A percentile compares a stretch with the other conserved stretches of the same genome.
These are phyloP conservation scores for Pascua sp. DNA, from an alignment of 1,284 basidiomycete genomes.

Conservation along the genomic window DNA sequence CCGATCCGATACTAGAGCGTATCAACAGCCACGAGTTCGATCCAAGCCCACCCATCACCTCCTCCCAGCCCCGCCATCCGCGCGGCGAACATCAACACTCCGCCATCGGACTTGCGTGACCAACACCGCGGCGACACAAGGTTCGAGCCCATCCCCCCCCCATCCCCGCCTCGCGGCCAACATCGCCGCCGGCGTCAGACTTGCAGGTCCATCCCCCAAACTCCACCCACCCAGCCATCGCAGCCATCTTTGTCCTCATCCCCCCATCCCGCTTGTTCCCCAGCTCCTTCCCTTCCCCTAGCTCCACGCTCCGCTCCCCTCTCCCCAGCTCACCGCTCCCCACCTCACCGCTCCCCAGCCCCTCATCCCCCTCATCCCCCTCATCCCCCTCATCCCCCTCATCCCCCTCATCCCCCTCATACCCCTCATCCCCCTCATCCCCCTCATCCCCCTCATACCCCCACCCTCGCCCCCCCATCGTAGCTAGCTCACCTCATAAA, in stretches of 20 bases:
- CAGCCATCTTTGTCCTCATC: background rate
- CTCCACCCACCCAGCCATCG: background rate
- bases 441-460: background rate
- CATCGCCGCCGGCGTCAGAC: no score
- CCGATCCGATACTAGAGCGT: no score
- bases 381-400: background rate
- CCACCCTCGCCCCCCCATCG: no score
- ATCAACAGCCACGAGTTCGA: no score
- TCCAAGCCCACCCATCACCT: no score
- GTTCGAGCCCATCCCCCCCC: no score
- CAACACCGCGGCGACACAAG: no score
- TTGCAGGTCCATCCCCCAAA: no score
- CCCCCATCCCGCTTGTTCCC: background rate
- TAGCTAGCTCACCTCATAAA: constrained; percentile 51
- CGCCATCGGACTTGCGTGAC: no score
- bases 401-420: background rate
- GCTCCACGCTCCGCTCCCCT: background rate
- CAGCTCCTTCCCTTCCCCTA: background rate
- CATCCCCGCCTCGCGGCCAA: no score
- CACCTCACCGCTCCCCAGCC: background rate
- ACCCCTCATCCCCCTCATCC: constrained; percentile 1
- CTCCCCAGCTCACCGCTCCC: background rate
- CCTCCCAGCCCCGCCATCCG: no score
- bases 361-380: background rate
- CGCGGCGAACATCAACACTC: no score